These are phyloP conservation scores for Rhodamnia rubescens DNA, from an alignment of 345 rosid species.

Conservation along the genomic window DNA sequence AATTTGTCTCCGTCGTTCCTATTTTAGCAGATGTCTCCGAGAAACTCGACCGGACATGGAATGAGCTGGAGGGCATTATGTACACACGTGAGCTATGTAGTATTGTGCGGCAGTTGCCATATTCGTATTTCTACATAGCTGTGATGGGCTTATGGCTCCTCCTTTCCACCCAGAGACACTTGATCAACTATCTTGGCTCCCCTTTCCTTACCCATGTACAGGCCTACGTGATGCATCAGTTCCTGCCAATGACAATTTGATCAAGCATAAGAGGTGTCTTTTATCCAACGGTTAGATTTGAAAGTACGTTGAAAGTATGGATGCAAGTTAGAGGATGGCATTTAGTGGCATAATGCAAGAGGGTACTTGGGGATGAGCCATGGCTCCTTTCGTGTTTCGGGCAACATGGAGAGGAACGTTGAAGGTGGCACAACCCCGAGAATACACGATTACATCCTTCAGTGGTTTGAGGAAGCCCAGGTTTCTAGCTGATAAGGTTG, in stretches of 20 bases:
- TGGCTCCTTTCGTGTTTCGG: conserved; percentile 23
- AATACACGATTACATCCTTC: conserved; percentile 40
- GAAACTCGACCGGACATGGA: background rate
- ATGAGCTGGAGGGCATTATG: background rate
- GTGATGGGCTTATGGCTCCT: conserved; percentile 5
- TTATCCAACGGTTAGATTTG: too few relatives aligned
- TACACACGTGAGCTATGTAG: background rate
- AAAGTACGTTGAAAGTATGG: background rate
- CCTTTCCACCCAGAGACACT: conserved; percentile 9
- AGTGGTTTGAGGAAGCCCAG: conserved; percentile 32
- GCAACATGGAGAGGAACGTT: conserved; percentile 34
- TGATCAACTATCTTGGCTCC: conserved; percentile 36
- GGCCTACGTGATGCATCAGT: conserved; percentile 44
- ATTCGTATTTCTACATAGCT: background rate
- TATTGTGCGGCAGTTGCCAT: background rate
- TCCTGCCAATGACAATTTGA: conserved; percentile 13
- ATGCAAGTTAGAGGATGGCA: background rate
- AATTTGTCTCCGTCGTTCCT: background rate
- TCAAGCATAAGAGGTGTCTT: background rate
- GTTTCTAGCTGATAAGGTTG: conserved; percentile 44
- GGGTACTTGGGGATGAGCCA: conserved; percentile 46
- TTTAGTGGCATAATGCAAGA: background rate
- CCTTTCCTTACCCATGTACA: conserved; percentile 49
- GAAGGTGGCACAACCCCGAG: conserved; percentile 47
- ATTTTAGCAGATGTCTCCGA: background rate